phyloP scores from a whole-genome alignment of 805 yeast species.

The Saccharomycopsis fermentans region DNA sequence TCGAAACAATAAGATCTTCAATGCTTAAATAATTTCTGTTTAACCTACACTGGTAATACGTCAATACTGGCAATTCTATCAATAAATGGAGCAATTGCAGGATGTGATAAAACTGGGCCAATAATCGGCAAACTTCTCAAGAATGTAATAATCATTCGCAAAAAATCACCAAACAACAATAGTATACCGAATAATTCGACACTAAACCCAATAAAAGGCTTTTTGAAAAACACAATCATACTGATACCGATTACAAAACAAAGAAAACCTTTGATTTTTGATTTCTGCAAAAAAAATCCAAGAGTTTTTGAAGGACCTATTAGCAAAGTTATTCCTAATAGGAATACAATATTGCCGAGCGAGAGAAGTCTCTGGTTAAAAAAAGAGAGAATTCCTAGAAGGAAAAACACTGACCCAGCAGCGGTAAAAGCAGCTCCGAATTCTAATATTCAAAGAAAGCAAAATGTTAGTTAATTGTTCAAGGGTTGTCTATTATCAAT shows the following conservation, averaged over 20 bases:
- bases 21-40: background rate
- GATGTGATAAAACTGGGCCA: slow-evolving; percentile 77
- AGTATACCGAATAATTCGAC: slow-evolving; percentile 84
- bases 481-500: background rate
- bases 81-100: slow-evolving; percentile 59
- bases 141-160: slow-evolving; percentile 79
- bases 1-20: background rate
- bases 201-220: slow-evolving; percentile 76
- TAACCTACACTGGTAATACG: slow-evolving; percentile 17
- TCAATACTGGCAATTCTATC: slow-evolving; percentile 14
- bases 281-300: slow-evolving; percentile 76
- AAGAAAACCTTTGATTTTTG: slow-evolving; percentile 76
- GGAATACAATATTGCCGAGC: slow-evolving; percentile 71
- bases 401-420: slow-evolving; percentile 54
- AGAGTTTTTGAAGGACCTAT: slow-evolving; percentile 82
- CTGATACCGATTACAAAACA: slow-evolving; percentile 70
- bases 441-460: slow-evolving; percentile 10
- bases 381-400: slow-evolving; percentile 73
- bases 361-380: slow-evolving; percentile 87
- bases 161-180: slow-evolving; percentile 86
- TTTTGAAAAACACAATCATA: slow-evolving; percentile 54
- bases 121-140: slow-evolving; percentile 79
- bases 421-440: slow-evolving; percentile 18
- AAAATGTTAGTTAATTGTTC: background rate
- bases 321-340: slow-evolving; percentile 74